These are phyloP conservation scores for Sporothrix brunneoviolacea DNA, from an alignment of 2,329 filamentous ascomycete genomes.

Conservation along the genomic window DNA sequence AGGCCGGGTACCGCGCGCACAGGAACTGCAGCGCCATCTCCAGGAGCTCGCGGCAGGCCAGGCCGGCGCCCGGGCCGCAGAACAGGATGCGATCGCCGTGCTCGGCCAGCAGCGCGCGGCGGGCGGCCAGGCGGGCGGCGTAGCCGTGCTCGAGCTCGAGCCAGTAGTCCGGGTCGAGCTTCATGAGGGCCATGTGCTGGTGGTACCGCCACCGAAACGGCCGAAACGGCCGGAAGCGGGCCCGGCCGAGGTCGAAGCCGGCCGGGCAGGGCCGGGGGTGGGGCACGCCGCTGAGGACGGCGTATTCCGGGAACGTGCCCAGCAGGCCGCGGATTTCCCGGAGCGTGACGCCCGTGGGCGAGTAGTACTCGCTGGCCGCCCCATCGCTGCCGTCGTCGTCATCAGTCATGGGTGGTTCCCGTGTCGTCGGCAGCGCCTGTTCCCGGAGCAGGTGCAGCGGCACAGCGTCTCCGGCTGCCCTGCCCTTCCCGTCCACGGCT, in stretches of 20 bases:
- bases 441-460: no score
- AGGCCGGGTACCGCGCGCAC: slow-evolving; percentile 68
- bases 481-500: no score
- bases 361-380: slow-evolving; percentile 1
- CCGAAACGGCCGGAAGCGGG: slow-evolving; percentile 66
- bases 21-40: slow-evolving; percentile 78
- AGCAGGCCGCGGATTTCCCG: slow-evolving; percentile 58
- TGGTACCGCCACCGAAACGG: slow-evolving; percentile 81
- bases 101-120: slow-evolving; percentile 55
- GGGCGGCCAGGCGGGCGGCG: slow-evolving; percentile 57
- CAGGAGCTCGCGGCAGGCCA: slow-evolving; percentile 81
- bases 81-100: slow-evolving; percentile 61
- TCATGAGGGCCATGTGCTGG: slow-evolving; percentile 81
- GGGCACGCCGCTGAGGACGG: slow-evolving; percentile 66
- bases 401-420: no score
- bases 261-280: slow-evolving; percentile 52
- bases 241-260: slow-evolving; percentile 62
- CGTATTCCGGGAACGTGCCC: slow-evolving; percentile 75
- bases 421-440: no score
- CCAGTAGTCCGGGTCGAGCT: slow-evolving; percentile 79
- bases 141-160: slow-evolving; percentile 79
- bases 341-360: slow-evolving; percentile 58
- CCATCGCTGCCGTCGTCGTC: no score
- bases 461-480: no score
- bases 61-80: slow-evolving; percentile 64